A percentile compares a stretch with the other conserved stretches of the same genome.
Conservation (phyloP, 108 stramenopile genomes). For the Discostella stelligeroides region DNA sequence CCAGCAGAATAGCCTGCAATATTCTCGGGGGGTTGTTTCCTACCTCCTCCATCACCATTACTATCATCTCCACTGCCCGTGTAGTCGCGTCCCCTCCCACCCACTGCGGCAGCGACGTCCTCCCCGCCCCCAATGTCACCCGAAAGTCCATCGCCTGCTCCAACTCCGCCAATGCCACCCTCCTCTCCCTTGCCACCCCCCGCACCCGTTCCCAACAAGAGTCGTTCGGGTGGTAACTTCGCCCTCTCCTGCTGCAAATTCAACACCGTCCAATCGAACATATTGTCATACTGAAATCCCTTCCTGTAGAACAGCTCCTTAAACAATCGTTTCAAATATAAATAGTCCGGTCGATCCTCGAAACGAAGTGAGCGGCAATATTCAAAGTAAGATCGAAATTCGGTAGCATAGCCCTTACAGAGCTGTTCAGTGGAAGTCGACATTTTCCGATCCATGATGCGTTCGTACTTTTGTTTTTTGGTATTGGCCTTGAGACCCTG, state of each 20-base stretch:
- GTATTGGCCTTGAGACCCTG: conserved; percentile 99
- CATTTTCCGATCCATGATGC: conserved; percentile 99
- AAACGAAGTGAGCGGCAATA: conserved; percentile 98
- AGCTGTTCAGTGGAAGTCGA: conserved; percentile 97
- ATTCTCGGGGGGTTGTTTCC: conserved; percentile 40
- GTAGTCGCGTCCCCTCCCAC: conserved; percentile 8
- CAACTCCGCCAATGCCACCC: conserved; percentile 2
- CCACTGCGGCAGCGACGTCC: background rate
- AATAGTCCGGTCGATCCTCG: conserved; percentile 99
- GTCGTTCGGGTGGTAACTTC: conserved; percentile 74
- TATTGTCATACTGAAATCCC: conserved; percentile 99
- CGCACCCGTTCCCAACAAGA: conserved; percentile 20
- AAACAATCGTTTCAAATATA: conserved; percentile 96
- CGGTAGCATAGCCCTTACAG: conserved; percentile 99
- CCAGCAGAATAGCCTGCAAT: conserved; percentile 11
- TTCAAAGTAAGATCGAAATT: conserved; percentile 99
- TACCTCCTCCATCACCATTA: conserved; percentile 10
- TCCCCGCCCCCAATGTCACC: background rate
- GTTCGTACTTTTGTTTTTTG: conserved; percentile 99
- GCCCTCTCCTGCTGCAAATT: conserved; percentile 92
- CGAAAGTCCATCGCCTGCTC: too few species aligned
- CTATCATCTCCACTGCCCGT: conserved; percentile 4
- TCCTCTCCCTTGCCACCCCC: conserved; percentile 33
- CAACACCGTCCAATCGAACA: conserved; percentile 99
- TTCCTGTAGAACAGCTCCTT: conserved; percentile 98